These are phyloP conservation scores for Dictyostelium brefeldianum DNA, from an alignment of 78 protist species.

Conservation along the genomic window DNA sequence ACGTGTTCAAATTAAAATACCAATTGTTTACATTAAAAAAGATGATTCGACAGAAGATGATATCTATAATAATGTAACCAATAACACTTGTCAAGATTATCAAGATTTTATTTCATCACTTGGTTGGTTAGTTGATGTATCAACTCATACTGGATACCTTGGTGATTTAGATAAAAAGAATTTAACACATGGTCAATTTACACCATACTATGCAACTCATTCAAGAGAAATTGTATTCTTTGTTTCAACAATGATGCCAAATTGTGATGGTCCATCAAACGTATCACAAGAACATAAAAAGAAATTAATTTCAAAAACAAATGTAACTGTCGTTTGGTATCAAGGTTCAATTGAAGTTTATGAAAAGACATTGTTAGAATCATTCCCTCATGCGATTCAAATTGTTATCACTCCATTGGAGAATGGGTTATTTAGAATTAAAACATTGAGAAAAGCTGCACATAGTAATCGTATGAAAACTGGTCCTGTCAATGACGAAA, in stretches of 20 bases:
- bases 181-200: constrained; percentile 16
- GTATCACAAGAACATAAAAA: constrained; percentile 33
- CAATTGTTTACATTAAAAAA: constrained; percentile 21
- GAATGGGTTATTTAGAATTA: constrained; percentile 14
- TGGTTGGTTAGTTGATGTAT: constrained; percentile 60
- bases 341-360: constrained; percentile 52
- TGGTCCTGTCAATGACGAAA: constrained; percentile 66
- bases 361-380: constrained; percentile 16
- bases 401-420: constrained; percentile 55
- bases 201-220: constrained; percentile 59
- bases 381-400: constrained; percentile 23
- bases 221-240: constrained; percentile 35
- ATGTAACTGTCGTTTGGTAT: constrained; percentile 45
- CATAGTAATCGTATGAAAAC: neutral
- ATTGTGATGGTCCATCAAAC: neutral
- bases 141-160: constrained; percentile 34
- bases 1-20: constrained; percentile 41
- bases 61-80: neutral
- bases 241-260: constrained; percentile 65
- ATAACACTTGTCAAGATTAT: constrained; percentile 27
- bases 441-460: neutral
- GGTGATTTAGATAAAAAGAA: constrained; percentile 51
- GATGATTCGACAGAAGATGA: constrained; percentile 49
- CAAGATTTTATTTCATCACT: constrained; percentile 22
- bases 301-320: neutral